Conservation (phyloP, 371 early-diverging fungal genomes). For the Apophysomyces elegans region DNA sequence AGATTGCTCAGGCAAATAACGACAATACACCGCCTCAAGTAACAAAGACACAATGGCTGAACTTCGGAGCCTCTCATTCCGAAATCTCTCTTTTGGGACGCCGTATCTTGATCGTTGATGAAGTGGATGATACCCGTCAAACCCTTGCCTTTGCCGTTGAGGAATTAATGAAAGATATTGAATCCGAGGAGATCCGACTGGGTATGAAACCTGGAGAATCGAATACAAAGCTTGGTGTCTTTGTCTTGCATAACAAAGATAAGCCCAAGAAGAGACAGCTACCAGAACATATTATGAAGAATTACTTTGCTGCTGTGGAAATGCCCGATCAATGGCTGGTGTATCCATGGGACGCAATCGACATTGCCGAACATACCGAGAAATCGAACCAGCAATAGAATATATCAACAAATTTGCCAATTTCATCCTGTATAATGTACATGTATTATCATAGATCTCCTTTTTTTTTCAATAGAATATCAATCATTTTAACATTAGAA, state of each 20-base stretch:
- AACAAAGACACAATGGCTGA: slow-evolving; percentile 83
- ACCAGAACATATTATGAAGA: slow-evolving; percentile 63
- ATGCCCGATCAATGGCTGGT: slow-evolving; percentile 80
- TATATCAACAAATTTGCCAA: not conserved
- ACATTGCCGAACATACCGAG: slow-evolving; percentile 72
- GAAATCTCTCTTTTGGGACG: slow-evolving; percentile 66
- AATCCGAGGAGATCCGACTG: slow-evolving; percentile 52
- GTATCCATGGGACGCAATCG: slow-evolving; percentile 79
- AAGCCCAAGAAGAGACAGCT: slow-evolving; percentile 73
- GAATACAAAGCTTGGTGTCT: slow-evolving; percentile 72
- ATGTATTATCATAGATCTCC: not conserved
- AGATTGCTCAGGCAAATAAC: slow-evolving; percentile 49
- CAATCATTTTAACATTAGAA: not conserved
- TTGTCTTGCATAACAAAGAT: slow-evolving; percentile 79
- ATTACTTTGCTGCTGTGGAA: slow-evolving; percentile 73
- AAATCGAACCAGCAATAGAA: slow-evolving; percentile 35
- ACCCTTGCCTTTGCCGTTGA: slow-evolving; percentile 75
- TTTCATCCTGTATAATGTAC: not conserved
- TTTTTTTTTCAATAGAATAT: not conserved
- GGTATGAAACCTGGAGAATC: slow-evolving; percentile 57
- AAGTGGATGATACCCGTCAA: slow-evolving; percentile 79
- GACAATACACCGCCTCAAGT: slow-evolving; percentile 51
- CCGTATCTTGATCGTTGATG: slow-evolving; percentile 77
- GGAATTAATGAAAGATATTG: slow-evolving; percentile 73
- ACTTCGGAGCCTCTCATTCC: slow-evolving; percentile 66